Conservation (phyloP, 352 stramenopile genomes). For the Phytophthora tentaculata region DNA sequence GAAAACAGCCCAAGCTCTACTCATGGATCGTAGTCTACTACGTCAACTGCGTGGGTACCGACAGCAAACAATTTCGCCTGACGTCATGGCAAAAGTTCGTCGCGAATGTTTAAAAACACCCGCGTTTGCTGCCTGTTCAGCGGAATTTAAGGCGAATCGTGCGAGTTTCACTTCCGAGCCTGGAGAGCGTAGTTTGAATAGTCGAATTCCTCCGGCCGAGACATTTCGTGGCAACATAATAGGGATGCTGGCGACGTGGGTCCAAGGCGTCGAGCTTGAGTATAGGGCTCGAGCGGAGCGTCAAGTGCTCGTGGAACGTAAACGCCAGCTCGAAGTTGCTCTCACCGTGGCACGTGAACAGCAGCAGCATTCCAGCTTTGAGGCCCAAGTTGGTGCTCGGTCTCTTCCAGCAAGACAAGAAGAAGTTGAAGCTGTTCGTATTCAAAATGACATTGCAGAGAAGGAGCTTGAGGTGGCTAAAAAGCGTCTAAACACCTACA, state of each 20-base stretch:
- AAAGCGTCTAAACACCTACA: constrained; percentile 56
- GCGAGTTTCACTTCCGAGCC: not conserved
- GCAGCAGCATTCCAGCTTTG: constrained; percentile 53
- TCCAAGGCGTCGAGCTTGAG: constrained; percentile 78
- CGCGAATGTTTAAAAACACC: constrained; percentile 68
- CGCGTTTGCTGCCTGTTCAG: constrained; percentile 45
- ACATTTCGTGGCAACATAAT: constrained; percentile 56
- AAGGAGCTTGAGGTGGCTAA: constrained; percentile 50
- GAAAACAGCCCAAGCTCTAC: constrained; percentile 76
- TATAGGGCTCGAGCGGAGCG: constrained; percentile 69
- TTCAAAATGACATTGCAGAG: constrained; percentile 33
- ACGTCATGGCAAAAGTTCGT: constrained; percentile 82
- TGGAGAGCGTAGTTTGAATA: constrained; percentile 18
- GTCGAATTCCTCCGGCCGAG: constrained; percentile 41
- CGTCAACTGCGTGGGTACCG: constrained; percentile 62
- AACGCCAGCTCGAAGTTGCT: constrained; percentile 51
- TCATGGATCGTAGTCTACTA: constrained; percentile 80
- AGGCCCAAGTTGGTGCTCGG: constrained; percentile 65
- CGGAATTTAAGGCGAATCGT: constrained; percentile 31
- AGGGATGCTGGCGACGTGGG: constrained; percentile 64
- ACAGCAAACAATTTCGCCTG: constrained; percentile 52
- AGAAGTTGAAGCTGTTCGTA: constrained; percentile 53
- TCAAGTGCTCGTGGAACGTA: constrained; percentile 60
- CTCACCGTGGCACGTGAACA: constrained; percentile 42
- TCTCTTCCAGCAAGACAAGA: constrained; percentile 72